A percentile compares a stretch with the other conserved stretches of the same genome.
Conservation (phyloP, 108 stramenopile genomes). For the Cylindrotheca closterium region DNA sequence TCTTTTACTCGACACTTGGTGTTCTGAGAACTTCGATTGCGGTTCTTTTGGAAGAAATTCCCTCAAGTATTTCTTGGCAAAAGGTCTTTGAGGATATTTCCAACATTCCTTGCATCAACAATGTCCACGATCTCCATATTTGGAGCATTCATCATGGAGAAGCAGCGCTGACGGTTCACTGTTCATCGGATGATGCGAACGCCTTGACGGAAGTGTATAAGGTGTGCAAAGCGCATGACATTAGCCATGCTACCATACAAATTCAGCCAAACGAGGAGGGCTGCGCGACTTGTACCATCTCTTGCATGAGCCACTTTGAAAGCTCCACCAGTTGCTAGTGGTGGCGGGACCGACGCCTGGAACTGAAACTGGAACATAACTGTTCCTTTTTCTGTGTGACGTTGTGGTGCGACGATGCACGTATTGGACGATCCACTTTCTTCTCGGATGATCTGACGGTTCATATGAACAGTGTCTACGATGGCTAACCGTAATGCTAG, state of each 20-base stretch:
- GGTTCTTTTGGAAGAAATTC: conserved; percentile 91
- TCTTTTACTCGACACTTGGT: conserved; percentile 80
- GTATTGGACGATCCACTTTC: too few species aligned
- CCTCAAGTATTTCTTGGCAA: conserved; percentile 69
- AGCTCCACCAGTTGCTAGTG: too few species aligned
- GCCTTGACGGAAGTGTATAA: conserved; percentile 23
- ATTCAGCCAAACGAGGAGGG: conserved; percentile 39
- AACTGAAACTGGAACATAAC: too few species aligned
- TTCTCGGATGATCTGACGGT: too few species aligned
- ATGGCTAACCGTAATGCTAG: too few species aligned
- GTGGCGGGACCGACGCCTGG: too few species aligned
- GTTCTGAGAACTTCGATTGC: conserved; percentile 63
- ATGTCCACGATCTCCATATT: conserved; percentile 93
- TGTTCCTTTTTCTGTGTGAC: too few species aligned
- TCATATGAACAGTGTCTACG: too few species aligned
- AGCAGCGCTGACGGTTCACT: conserved; percentile 59
- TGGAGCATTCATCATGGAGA: conserved; percentile 81
- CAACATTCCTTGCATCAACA: conserved; percentile 53
- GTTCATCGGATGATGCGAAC: conserved; percentile 15
- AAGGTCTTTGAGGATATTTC: conserved; percentile 58
- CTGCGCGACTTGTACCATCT: conserved; percentile 66
- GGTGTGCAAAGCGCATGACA: conserved; percentile 28
- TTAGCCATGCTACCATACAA: conserved; percentile 69
- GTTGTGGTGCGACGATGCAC: too few species aligned
- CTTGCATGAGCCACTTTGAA: too few species aligned